A percentile compares a stretch with the other conserved stretches of the same genome.
These are phyloP conservation scores for Camelina hispida DNA, from an alignment of 345 rosid species.

Conservation along the genomic window DNA sequence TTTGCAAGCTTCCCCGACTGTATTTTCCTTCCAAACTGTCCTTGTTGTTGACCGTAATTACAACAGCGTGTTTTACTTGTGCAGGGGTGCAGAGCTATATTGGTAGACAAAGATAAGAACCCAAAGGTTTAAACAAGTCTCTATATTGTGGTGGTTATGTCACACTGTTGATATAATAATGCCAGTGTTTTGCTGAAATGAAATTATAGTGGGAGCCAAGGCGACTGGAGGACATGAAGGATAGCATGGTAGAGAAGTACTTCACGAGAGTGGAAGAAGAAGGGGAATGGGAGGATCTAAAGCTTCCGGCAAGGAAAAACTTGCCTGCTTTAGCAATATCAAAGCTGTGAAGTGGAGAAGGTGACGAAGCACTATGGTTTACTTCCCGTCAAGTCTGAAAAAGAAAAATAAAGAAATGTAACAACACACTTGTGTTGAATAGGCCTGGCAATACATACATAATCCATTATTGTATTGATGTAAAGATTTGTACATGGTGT, in stretches of 20 bases:
- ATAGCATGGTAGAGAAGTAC: constrained; percentile 63
- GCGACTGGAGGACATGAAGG: constrained; percentile 61
- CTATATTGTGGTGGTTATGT: constrained; percentile 21
- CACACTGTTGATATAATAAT: constrained; percentile 6
- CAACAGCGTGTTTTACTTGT: constrained; percentile 18
- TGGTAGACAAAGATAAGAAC: constrained; percentile 82
- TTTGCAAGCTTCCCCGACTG: constrained; percentile 21
- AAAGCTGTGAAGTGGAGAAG: constrained; percentile 59
- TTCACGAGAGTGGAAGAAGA: constrained; percentile 62
- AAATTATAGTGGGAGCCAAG: constrained; percentile 74
- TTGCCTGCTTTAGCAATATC: constrained; percentile 62
- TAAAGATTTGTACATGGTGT: constrained; percentile 29
- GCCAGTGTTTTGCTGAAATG: not conserved
- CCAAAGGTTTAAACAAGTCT: constrained; percentile 61
- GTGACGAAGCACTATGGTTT: constrained; percentile 32
- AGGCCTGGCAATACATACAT: constrained; percentile 12
- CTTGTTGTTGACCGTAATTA: not conserved
- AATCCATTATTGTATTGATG: constrained; percentile 30
- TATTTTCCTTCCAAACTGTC: not conserved
- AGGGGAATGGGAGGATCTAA: constrained; percentile 65
- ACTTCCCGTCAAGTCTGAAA: not conserved
- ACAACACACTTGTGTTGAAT: constrained; percentile 23
- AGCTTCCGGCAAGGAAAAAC: constrained; percentile 61
- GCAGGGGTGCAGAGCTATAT: constrained; percentile 96
- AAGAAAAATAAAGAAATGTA: constrained; percentile 30